phyloP scores from a whole-genome alignment of 2,329 filamentous ascomycete genomes.

The Emmonsiellopsis sp. region DNA sequence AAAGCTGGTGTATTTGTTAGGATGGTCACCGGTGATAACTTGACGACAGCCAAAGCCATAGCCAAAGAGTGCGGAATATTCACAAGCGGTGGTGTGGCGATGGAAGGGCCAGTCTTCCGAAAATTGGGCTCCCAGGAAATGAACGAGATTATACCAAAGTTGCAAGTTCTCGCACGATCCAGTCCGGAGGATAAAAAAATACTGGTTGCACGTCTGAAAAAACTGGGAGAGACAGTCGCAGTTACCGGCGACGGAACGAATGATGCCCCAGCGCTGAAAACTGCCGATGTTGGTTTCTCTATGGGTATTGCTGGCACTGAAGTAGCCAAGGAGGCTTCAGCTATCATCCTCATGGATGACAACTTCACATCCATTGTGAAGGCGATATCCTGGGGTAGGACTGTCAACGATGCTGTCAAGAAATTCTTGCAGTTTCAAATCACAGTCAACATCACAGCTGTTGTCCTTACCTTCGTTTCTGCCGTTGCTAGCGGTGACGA shows the following conservation, averaged over 20 bases:
- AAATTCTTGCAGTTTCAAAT: conserved; percentile 55
- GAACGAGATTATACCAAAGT: conserved; percentile 47
- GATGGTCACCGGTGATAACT: conserved; percentile 67
- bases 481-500: conserved; percentile 64
- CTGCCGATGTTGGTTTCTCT: conserved; percentile 58
- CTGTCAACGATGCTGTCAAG: conserved; percentile 59
- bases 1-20: conserved; percentile 62
- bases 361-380: conserved; percentile 59
- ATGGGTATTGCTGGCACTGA: conserved; percentile 61
- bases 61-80: conserved; percentile 64
- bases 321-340: conserved; percentile 58
- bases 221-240: conserved; percentile 53
- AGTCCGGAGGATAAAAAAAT: conserved; percentile 60
- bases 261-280: conserved; percentile 56
- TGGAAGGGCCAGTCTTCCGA: conserved; percentile 62
- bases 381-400: conserved; percentile 58
- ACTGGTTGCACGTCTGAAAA: conserved; percentile 52
- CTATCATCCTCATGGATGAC: conserved; percentile 59
- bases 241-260: conserved; percentile 60
- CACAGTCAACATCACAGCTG: conserved; percentile 85
- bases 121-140: conserved; percentile 52
- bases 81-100: conserved; percentile 49
- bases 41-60: conserved; percentile 64
- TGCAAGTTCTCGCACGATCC: conserved; percentile 57
- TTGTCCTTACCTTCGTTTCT: conserved; percentile 84